A percentile compares a stretch with the other conserved stretches of the same genome.
Conservation (phyloP, 805 yeast species). For the Ogataea naganishii region DNA sequence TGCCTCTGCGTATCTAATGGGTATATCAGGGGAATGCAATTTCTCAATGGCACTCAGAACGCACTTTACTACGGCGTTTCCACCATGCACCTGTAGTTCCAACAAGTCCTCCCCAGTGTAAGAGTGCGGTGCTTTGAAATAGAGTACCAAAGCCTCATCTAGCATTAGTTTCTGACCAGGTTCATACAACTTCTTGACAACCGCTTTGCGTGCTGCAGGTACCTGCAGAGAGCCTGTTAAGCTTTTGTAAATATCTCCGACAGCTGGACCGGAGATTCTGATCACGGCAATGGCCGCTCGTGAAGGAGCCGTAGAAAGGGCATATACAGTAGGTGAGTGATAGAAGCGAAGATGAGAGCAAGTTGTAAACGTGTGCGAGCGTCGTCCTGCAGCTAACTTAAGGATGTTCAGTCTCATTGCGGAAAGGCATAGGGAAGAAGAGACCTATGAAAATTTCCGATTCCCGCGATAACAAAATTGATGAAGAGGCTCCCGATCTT, state of each 20-base stretch:
- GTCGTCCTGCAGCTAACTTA: too few species aligned
- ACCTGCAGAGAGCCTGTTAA: constrained; percentile 31
- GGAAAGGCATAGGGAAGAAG: too few species aligned
- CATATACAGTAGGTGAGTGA: constrained; percentile 67
- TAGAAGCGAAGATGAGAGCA: too few species aligned
- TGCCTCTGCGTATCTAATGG: constrained; percentile 76
- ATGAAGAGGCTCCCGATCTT: too few species aligned
- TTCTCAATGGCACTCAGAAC: constrained; percentile 54
- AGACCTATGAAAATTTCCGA: too few species aligned
- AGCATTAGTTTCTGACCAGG: constrained; percentile 34
- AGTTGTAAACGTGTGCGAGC: too few species aligned
- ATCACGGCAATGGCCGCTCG: constrained; percentile 83
- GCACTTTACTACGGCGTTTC: constrained; percentile 70
- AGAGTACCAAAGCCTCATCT: constrained; percentile 71
- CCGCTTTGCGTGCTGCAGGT: constrained; percentile 47
- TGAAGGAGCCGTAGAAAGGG: constrained; percentile 76
- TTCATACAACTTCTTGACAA: constrained; percentile 46
- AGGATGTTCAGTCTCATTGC: too few species aligned
- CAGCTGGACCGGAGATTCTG: constrained; percentile 69
- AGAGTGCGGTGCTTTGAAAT: constrained; percentile 64
- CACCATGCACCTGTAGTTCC: constrained; percentile 93
- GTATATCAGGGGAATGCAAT: constrained; percentile 36
- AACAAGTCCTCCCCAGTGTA: constrained; percentile 90
- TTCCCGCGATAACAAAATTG: too few species aligned
- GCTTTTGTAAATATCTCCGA: constrained; percentile 32